phyloP scores from a whole-genome alignment of 805 yeast genomes.

The Scheffersomyces coipomensis region DNA sequence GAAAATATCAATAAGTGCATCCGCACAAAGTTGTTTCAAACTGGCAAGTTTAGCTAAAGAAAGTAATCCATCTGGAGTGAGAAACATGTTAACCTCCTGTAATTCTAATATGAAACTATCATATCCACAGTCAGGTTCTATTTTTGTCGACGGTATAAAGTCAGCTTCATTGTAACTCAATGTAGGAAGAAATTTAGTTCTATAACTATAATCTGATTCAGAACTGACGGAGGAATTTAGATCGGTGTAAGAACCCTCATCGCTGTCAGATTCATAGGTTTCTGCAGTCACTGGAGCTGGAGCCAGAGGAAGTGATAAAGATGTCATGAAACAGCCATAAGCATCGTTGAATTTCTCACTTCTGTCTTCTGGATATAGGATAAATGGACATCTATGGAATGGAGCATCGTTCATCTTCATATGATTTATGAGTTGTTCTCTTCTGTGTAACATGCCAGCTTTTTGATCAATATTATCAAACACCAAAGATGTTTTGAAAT shows the following conservation, averaged over 20 bases:
- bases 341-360: conserved; percentile 46
- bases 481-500: conserved; percentile 55
- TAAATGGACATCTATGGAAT: conserved; percentile 74
- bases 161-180: conserved; percentile 27
- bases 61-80: conserved; percentile 45
- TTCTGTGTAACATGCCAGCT: conserved; percentile 43
- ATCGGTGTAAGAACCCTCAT: conserved; percentile 1
- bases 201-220: conserved; percentile 2
- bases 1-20: conserved; percentile 58
- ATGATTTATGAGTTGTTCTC: conserved; percentile 61
- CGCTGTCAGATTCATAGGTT: conserved; percentile 2
- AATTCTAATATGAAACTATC: conserved; percentile 57
- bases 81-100: conserved; percentile 45
- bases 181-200: conserved; percentile 17
- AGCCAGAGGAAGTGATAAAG: conserved; percentile 62
- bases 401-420: conserved; percentile 75
- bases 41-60: conserved; percentile 36
- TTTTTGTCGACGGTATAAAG: conserved; percentile 25
- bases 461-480: conserved; percentile 61
- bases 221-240: not conserved
- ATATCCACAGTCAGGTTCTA: conserved; percentile 44
- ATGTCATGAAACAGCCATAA: conserved; percentile 54
- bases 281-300: conserved; percentile 6
- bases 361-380: conserved; percentile 53
- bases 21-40: conserved; percentile 38